Evolutionary conservation across 352 stramenopile species (phyloP).

Genomic region (Phytopythium litorale): DNA sequence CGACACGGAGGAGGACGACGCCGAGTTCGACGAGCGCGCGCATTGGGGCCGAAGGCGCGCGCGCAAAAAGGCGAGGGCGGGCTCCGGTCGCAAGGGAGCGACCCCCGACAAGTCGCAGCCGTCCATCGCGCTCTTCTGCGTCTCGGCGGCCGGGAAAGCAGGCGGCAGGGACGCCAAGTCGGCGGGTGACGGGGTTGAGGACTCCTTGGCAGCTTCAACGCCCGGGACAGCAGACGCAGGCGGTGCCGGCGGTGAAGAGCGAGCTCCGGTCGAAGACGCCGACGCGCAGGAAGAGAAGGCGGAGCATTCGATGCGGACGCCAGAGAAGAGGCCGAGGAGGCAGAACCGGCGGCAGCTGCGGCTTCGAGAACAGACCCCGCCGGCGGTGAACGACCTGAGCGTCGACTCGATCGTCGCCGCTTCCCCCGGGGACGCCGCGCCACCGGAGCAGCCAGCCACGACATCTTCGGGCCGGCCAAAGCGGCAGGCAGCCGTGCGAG

Average conservation of each 20-base stretch:
- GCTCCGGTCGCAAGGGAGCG: slow-evolving; percentile 3
- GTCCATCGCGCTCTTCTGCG: slow-evolving; percentile 64
- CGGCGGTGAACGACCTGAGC: slow-evolving; percentile 3
- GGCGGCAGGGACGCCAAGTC: not conserved
- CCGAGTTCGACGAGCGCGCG: slow-evolving; percentile 64
- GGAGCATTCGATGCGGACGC: slow-evolving; percentile 1
- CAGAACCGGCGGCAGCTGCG: slow-evolving; percentile 1
- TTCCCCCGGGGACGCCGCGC: not conserved
- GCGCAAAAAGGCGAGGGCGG: slow-evolving; percentile 29
- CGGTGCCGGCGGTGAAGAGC: not conserved
- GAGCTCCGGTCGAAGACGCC: not conserved
- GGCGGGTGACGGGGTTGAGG: not conserved
- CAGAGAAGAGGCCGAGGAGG: slow-evolving; percentile 8
- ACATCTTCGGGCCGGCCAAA: slow-evolving; percentile 47
- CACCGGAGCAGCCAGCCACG: not conserved
- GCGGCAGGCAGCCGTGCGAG: slow-evolving; percentile 43
- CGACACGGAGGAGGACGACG: slow-evolving; percentile 68
- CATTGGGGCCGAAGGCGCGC: slow-evolving; percentile 50
- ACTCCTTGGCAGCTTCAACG: not conserved
- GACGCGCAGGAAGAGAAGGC: slow-evolving; percentile 5
- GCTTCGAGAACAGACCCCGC: not conserved
- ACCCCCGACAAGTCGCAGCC: slow-evolving; percentile 42
- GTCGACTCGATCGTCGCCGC: slow-evolving; percentile 2
- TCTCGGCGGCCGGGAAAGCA: slow-evolving; percentile 7
- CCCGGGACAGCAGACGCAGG: not conserved